These are phyloP conservation scores for Pyrenophora seminiperda DNA, from an alignment of 2,329 filamentous ascomycete genomes.

Conservation along the genomic window DNA sequence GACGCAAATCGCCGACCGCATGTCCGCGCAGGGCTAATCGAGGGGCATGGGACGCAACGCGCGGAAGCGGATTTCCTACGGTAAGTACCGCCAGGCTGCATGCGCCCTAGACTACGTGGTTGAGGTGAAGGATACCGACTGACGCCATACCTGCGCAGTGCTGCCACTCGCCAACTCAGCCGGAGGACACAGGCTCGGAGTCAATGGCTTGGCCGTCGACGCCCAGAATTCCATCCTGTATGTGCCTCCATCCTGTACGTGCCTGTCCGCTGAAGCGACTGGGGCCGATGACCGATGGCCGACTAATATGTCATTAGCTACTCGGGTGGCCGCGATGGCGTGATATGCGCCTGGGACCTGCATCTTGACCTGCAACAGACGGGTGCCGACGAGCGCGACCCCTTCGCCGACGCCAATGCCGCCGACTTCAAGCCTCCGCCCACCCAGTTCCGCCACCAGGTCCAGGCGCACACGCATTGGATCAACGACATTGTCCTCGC, in stretches of 20 bases:
- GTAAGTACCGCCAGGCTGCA: conserved; percentile 40
- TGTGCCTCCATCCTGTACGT: too few species aligned
- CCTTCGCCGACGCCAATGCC: conserved; percentile 46
- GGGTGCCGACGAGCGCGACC: conserved; percentile 48
- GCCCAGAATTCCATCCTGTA: conserved; percentile 82
- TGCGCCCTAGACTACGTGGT: conserved; percentile 3
- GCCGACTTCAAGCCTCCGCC: conserved; percentile 49
- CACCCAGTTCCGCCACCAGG: conserved; percentile 64
- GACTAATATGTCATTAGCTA: conserved; percentile 64
- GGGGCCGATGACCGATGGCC: conserved; percentile 12
- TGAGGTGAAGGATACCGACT: conserved; percentile 12
- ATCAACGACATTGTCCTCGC: conserved; percentile 89
- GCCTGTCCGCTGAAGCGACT: conserved; percentile 1
- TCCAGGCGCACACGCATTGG: conserved; percentile 91
- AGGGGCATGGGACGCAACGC: conserved; percentile 57
- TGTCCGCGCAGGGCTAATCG: conserved; percentile 23
- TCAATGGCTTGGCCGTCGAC: conserved; percentile 93
- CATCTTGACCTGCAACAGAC: conserved; percentile 64
- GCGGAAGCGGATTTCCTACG: conserved; percentile 60
- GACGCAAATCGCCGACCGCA: conserved; percentile 13
- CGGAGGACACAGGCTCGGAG: conserved; percentile 88
- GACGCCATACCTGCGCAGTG: conserved; percentile 54
- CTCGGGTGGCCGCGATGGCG: conserved; percentile 92
- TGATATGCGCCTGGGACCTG: conserved; percentile 94
- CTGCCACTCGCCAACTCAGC: conserved; percentile 73